Evolutionary conservation across 2,329 filamentous ascomycete species (phyloP).

Genomic region (Teratosphaeria epicoccoides): DNA sequence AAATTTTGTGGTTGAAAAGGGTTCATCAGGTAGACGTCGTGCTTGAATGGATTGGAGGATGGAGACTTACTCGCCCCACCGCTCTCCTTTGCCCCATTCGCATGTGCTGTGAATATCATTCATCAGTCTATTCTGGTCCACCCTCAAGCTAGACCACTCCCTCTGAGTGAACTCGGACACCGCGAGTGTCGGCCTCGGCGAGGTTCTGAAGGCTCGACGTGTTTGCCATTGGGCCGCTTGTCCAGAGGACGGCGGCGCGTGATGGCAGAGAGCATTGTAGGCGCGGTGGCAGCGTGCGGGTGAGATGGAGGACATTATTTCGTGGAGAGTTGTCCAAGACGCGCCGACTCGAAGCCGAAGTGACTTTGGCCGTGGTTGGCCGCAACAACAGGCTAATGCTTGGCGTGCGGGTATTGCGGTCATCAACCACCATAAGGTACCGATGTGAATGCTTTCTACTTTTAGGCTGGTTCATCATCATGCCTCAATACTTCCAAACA

Average conservation of each 20-base stretch:
- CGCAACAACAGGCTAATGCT: no score
- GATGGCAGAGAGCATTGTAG: neutral
- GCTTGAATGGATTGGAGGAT: neutral
- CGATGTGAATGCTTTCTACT: no score
- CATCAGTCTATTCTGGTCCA: slow-evolving; percentile 51
- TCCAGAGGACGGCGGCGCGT: neutral
- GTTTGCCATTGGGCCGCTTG: neutral
- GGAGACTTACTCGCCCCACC: slow-evolving; percentile 54
- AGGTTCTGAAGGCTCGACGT: slow-evolving; percentile 21
- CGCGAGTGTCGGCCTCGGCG: slow-evolving; percentile 27
- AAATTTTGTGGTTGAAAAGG: slow-evolving; percentile 12
- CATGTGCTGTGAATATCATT: slow-evolving; percentile 55
- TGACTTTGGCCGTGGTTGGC: no score
- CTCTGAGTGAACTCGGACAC: slow-evolving; percentile 41
- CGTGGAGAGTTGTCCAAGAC: neutral
- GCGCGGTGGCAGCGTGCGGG: neutral
- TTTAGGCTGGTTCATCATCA: no score
- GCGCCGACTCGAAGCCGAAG: neutral
- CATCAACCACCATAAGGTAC: no score
- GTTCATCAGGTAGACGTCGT: neutral
- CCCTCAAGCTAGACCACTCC: slow-evolving; percentile 43
- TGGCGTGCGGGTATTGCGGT: no score
- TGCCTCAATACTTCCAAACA: no score
- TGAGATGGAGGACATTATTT: neutral
- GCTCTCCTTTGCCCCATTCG: slow-evolving; percentile 54